A percentile compares a stretch with the other conserved stretches of the same genome.
Conservation (phyloP, 1,284 basidiomycete species). For the Marasmius tenuissimus region DNA sequence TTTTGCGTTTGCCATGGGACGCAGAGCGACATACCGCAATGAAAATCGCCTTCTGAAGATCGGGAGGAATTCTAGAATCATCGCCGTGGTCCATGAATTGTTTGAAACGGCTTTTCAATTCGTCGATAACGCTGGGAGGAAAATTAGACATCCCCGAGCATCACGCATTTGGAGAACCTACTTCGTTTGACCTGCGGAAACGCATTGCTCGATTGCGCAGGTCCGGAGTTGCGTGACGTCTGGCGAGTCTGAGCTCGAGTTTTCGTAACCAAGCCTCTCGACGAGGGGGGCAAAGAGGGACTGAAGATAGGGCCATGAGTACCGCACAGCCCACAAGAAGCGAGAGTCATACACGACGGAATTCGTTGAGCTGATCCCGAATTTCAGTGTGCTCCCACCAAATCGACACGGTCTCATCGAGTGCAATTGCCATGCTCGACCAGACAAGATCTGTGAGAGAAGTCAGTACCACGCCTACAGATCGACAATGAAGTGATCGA, state of each 20-base stretch:
- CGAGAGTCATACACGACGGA: slow-evolving; percentile 54
- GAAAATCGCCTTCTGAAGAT: slow-evolving; percentile 63
- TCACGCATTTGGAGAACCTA: slow-evolving; percentile 23
- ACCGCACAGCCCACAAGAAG: neutral
- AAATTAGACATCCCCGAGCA: neutral
- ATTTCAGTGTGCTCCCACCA: slow-evolving; percentile 87
- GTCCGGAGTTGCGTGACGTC: slow-evolving; percentile 81
- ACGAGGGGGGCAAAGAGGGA: slow-evolving; percentile 80
- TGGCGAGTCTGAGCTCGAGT: slow-evolving; percentile 65
- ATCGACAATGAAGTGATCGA: neutral
- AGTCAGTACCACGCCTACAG: neutral
- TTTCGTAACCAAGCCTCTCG: slow-evolving; percentile 80
- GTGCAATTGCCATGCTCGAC: slow-evolving; percentile 59
- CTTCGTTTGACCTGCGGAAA: slow-evolving; percentile 62
- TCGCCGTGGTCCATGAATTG: slow-evolving; percentile 75
- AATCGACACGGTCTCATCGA: slow-evolving; percentile 58
- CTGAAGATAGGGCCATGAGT: slow-evolving; percentile 31
- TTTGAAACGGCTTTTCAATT: slow-evolving; percentile 76
- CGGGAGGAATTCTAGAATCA: slow-evolving; percentile 79
- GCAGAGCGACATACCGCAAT: slow-evolving; percentile 39
- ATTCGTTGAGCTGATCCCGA: slow-evolving; percentile 58
- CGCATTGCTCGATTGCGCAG: slow-evolving; percentile 69
- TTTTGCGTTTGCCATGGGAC: neutral
- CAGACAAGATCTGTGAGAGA: slow-evolving; percentile 64
- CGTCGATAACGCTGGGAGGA: slow-evolving; percentile 62